Evolutionary conservation across 2,329 filamentous ascomycete species (phyloP).

Genomic region (Akanthomyces dipterigenus): DNA sequence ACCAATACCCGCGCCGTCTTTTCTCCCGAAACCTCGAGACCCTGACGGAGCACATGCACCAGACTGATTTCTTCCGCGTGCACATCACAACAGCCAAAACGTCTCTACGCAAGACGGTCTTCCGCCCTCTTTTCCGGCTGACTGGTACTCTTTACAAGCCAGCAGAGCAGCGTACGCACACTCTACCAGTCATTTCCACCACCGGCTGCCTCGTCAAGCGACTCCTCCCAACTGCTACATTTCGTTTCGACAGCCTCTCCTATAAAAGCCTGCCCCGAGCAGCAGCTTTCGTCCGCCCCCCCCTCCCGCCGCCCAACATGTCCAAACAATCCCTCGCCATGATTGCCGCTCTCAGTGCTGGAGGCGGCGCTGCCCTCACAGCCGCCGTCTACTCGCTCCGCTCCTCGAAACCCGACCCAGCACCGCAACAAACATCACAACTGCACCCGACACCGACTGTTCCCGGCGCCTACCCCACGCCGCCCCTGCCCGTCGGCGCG

Average conservation of each 20-base stretch:
- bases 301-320: constrained; percentile 54
- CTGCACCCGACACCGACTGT: constrained; percentile 21
- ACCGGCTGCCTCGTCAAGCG: too few species aligned
- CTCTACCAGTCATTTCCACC: neutral
- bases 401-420: constrained; percentile 37
- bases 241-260: neutral
- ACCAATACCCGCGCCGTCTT: neutral
- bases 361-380: constrained; percentile 68
- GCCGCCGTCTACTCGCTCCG: constrained; percentile 59
- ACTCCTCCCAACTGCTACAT: too few species aligned
- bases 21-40: neutral
- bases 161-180: neutral
- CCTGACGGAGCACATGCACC: neutral
- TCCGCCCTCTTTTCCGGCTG: neutral
- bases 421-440: constrained; percentile 12
- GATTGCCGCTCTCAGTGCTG: constrained; percentile 69
- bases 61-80: neutral
- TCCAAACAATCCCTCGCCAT: constrained; percentile 71
- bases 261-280: constrained; percentile 16
- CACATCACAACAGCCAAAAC: neutral
- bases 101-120: neutral
- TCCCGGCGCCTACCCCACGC: constrained; percentile 22
- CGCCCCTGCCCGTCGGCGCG: constrained; percentile 40
- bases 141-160: neutral
- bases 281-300: neutral